Conservation (phyloP, 129 eudicot species). For the Pulicaria dysenterica region DNA sequence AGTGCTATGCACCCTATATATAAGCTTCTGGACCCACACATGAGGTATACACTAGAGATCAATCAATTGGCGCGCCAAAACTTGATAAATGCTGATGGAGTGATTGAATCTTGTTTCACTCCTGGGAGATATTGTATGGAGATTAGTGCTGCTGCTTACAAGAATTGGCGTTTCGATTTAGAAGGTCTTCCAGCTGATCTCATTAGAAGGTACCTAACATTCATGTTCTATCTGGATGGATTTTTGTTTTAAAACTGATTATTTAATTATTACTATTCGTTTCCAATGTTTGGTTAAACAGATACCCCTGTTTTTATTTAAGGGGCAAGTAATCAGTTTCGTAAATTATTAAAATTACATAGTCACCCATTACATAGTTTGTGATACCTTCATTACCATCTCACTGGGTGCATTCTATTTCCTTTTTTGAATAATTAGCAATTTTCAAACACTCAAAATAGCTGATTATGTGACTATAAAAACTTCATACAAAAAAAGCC, state of each 20-base stretch:
- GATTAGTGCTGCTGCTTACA: constrained; percentile 88
- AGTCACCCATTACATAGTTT: too few relatives aligned
- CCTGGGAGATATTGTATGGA: constrained; percentile 96
- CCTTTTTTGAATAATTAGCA: too few relatives aligned
- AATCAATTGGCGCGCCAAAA: constrained; percentile 84
- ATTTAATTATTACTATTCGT: background rate
- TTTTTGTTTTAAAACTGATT: background rate
- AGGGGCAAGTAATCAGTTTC: too few relatives aligned
- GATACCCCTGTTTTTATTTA: too few relatives aligned
- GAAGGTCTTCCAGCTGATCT: constrained; percentile 98
- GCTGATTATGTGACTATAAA: too few relatives aligned
- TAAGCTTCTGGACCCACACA: constrained; percentile 95
- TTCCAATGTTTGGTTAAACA: background rate
- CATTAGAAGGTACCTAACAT: constrained; percentile 61
- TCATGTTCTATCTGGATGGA: background rate
- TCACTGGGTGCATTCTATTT: too few relatives aligned
- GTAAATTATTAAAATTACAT: too few relatives aligned
- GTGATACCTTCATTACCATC: too few relatives aligned
- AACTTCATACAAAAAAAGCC: too few relatives aligned
- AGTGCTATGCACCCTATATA: constrained; percentile 90
- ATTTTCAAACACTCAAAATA: too few relatives aligned
- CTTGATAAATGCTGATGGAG: constrained; percentile 83
- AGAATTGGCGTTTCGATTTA: constrained; percentile 80
- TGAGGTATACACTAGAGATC: constrained; percentile 91
- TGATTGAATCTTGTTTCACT: constrained; percentile 81